These are phyloP conservation scores for Penicillium cinerascens DNA, from an alignment of 495 filamentous ascomycete species.

Conservation along the genomic window DNA sequence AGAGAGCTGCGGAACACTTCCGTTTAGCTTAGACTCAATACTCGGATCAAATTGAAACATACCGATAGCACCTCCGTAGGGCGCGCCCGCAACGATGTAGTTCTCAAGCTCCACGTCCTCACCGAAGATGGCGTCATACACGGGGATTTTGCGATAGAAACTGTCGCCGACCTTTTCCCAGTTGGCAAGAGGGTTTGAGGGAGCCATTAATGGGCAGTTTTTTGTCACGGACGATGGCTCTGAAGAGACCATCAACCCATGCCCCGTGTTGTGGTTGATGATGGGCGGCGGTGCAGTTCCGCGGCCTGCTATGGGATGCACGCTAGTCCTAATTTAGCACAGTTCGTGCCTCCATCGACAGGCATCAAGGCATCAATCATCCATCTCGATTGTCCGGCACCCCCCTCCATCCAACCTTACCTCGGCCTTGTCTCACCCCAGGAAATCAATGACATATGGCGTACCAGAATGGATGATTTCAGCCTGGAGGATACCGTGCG, in stretches of 20 bases:
- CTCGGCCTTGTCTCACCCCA: neutral
- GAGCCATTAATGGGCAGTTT: slow-evolving; percentile 30
- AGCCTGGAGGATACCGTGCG: slow-evolving; percentile 61
- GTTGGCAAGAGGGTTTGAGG: slow-evolving; percentile 70
- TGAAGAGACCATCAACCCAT: slow-evolving; percentile 17
- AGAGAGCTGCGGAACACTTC: slow-evolving; percentile 58
- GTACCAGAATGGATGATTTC: slow-evolving; percentile 55
- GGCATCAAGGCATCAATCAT: slow-evolving; percentile 10
- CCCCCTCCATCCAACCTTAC: neutral
- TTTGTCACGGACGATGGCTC: slow-evolving; percentile 11
- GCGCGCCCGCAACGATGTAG: slow-evolving; percentile 86
- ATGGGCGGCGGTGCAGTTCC: slow-evolving; percentile 13
- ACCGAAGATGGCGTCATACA: slow-evolving; percentile 90
- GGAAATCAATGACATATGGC: slow-evolving; percentile 5
- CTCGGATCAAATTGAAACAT: slow-evolving; percentile 23
- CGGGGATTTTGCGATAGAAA: slow-evolving; percentile 89
- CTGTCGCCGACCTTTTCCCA: slow-evolving; percentile 90
- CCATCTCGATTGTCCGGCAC: neutral
- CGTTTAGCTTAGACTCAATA: slow-evolving; percentile 1
- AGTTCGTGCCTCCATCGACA: slow-evolving; percentile 1
- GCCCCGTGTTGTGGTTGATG: slow-evolving; percentile 22
- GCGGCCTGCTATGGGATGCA: slow-evolving; percentile 3
- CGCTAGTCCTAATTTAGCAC: slow-evolving; percentile 18
- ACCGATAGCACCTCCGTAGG: slow-evolving; percentile 94
- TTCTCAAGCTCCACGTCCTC: slow-evolving; percentile 91